Percentiles rank a stretch among this genome's conserved stretches.
Evolutionary conservation across 2,329 filamentous ascomycete genomes (phyloP).

Genomic region (Ophiostoma angusticollis): DNA sequence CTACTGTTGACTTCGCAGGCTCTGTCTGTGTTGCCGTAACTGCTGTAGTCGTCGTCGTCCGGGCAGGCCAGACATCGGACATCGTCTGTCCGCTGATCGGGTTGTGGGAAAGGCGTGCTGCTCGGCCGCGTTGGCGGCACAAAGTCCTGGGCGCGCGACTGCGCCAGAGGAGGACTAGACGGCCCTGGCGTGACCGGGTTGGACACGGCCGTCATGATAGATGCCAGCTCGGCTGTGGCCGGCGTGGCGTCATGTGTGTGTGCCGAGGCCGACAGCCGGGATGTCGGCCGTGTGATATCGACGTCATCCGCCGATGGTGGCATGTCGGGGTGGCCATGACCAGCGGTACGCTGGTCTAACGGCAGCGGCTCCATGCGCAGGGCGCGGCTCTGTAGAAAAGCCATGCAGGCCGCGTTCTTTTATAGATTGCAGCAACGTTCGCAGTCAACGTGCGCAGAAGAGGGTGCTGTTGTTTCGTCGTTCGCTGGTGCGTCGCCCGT

Average conservation of each 20-base stretch:
- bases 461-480: no score
- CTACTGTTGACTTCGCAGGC: neutral
- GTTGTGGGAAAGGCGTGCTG: constrained; percentile 47
- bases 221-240: constrained; percentile 28
- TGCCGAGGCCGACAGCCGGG: constrained; percentile 15
- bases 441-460: no score
- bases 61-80: constrained; percentile 29
- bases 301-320: no score
- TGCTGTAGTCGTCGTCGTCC: neutral
- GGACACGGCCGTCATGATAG: constrained; percentile 35
- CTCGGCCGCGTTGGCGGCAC: constrained; percentile 40
- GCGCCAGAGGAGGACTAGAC: constrained; percentile 37
- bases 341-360: no score
- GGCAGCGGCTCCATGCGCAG: no score
- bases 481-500: no score
- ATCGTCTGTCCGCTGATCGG: constrained; percentile 34
- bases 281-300: constrained; percentile 10
- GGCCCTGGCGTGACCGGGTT: constrained; percentile 43
- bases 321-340: no score
- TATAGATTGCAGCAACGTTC: no score
- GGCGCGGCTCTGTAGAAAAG: no score
- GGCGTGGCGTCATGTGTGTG: constrained; percentile 24
- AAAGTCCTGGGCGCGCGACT: constrained; percentile 33
- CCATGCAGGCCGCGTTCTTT: no score
- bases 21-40: no score